Percentiles rank a stretch among this genome's conserved stretches.
phyloP scores from a whole-genome alignment of 108 stramenopile genomes.

The Cyclotella kingstonii region DNA sequence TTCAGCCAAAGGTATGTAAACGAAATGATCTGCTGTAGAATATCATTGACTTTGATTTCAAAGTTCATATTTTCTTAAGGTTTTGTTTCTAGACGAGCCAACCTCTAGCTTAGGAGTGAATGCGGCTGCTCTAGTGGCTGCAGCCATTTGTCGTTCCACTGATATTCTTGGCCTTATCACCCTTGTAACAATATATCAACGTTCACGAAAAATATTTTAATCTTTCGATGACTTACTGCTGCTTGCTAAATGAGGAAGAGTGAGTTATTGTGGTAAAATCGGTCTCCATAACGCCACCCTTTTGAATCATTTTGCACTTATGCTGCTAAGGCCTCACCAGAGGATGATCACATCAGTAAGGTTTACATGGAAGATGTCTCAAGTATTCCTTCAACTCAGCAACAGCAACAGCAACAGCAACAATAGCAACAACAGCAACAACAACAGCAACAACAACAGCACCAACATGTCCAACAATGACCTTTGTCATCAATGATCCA shows the following conservation, averaged over 20 bases:
- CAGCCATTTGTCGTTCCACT: conserved; percentile 25
- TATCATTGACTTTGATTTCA: background rate
- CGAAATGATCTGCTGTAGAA: background rate
- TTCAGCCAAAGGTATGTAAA: conserved; percentile 20
- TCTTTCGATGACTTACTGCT: conserved; percentile 36
- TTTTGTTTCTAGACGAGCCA: conserved; percentile 36
- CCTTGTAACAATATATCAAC: conserved; percentile 40
- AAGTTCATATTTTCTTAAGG: background rate
- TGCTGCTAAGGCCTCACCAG: too few species aligned
- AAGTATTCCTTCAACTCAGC: too few species aligned
- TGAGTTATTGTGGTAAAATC: conserved; percentile 28
- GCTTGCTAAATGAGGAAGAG: conserved; percentile 32
- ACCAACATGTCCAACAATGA: too few species aligned
- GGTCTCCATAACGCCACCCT: conserved; percentile 5
- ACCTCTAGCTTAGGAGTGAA: conserved; percentile 26
- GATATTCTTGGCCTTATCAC: conserved; percentile 29
- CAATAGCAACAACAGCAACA: too few species aligned
- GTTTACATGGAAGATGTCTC: too few species aligned
- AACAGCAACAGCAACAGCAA: too few species aligned
- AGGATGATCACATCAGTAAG: too few species aligned
- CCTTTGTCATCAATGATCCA: too few species aligned
- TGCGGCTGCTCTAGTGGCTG: conserved; percentile 38
- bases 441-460: too few species aligned
- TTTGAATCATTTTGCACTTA: conserved; percentile 23
- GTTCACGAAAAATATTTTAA: conserved; percentile 31